These are phyloP conservation scores for Paraurostyla sp. DNA, from an alignment of 73 alveolate genomes.

Conservation along the genomic window DNA sequence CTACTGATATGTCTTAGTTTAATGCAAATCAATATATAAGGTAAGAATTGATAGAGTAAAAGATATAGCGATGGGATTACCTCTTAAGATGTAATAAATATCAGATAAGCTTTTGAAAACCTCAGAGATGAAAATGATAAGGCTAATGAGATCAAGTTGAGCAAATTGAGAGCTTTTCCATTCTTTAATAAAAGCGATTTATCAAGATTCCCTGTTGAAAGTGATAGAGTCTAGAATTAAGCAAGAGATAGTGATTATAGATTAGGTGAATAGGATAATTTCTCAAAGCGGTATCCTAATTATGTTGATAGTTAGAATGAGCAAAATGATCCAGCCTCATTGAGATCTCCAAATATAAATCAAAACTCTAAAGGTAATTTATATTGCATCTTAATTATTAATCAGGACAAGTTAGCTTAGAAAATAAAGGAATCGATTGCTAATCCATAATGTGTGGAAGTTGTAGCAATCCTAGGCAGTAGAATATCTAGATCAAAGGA, in stretches of 20 bases:
- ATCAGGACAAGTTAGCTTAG: background rate
- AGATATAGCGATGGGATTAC: conserved; percentile 12
- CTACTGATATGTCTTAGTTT: background rate
- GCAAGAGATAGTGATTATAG: conserved; percentile 22
- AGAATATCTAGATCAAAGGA: background rate
- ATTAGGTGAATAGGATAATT: background rate
- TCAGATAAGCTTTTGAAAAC: conserved; percentile 33
- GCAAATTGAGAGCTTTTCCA: conserved; percentile 13
- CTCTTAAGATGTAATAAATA: conserved; percentile 30
- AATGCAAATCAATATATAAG: conserved; percentile 2
- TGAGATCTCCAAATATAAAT: background rate
- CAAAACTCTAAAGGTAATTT: conserved; percentile 9
- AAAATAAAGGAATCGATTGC: conserved; percentile 44
- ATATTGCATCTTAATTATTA: background rate
- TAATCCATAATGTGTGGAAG: conserved; percentile 29
- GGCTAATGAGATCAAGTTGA: conserved; percentile 38
- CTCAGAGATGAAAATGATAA: conserved; percentile 50
- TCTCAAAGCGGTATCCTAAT: background rate
- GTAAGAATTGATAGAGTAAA: background rate
- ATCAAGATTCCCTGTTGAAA: conserved; percentile 19
- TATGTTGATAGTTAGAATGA: background rate
- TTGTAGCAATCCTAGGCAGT: conserved; percentile 16
- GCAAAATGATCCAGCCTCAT: background rate
- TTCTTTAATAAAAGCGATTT: conserved; percentile 44
- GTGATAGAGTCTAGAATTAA: background rate